These are phyloP conservation scores for Jaltomata sinuosa DNA, from an alignment of 257 asterid genomes.

Conservation along the genomic window DNA sequence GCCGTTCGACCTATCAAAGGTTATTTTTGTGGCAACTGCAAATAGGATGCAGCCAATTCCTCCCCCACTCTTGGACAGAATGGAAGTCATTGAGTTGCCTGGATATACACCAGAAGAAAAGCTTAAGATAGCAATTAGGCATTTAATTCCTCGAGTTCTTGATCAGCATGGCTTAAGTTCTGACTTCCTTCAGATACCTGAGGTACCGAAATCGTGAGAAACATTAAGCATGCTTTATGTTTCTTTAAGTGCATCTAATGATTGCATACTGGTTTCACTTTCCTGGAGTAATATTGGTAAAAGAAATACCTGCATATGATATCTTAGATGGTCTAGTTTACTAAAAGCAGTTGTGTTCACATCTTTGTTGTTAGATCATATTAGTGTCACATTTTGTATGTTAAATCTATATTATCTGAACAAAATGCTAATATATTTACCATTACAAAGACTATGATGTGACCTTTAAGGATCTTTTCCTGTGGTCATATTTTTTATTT, in stretches of 20 bases:
- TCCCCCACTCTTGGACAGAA: constrained; percentile 89
- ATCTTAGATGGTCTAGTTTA: background rate
- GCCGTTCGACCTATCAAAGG: constrained; percentile 96
- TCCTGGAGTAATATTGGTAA: background rate
- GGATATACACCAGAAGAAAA: constrained; percentile 99
- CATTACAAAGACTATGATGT: background rate
- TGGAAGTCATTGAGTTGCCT: constrained; percentile 98
- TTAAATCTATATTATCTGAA: background rate
- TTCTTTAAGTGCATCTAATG: background rate
- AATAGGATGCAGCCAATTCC: constrained; percentile 93
- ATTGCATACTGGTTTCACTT: constrained; percentile 1
- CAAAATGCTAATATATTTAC: background rate
- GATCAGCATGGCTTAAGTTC: constrained; percentile 91
- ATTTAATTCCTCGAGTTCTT: constrained; percentile 90
- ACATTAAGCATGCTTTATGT: background rate
- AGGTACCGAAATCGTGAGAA: constrained; percentile 43
- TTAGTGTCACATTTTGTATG: background rate
- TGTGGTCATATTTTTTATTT: background rate
- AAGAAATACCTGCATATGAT: background rate
- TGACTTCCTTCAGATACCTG: constrained; percentile 90
- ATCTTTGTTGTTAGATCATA: background rate
- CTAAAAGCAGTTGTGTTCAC: background rate
- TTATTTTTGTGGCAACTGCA: constrained; percentile 97
- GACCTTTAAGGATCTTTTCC: background rate
- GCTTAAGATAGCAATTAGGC: constrained; percentile 80